Conservation (phyloP, 2,329 filamentous ascomycete genomes). For the Neodidymelliopsis sp. region DNA sequence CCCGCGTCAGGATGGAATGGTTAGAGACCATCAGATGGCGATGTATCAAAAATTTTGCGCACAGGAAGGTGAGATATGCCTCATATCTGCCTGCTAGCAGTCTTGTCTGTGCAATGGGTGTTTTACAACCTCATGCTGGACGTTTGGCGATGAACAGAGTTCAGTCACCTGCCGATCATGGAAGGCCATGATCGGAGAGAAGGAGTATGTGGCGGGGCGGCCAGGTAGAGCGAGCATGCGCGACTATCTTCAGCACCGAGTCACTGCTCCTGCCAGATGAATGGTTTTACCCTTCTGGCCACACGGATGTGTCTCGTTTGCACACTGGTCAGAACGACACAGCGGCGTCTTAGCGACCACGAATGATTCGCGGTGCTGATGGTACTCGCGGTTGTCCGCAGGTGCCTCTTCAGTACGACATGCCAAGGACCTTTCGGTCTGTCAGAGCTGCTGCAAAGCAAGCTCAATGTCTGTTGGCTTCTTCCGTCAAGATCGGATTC, state of each 20-base stretch:
- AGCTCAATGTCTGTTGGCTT: slow-evolving; percentile 45
- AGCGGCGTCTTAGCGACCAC: slow-evolving; percentile 4
- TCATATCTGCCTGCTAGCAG: slow-evolving; percentile 11
- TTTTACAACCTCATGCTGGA: slow-evolving; percentile 1
- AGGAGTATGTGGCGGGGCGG: neutral
- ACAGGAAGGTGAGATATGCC: slow-evolving; percentile 26
- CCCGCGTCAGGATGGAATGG: slow-evolving; percentile 7
- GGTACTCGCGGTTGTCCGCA: slow-evolving; percentile 15
- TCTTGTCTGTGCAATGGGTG: slow-evolving; percentile 5
- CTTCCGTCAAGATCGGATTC: slow-evolving; percentile 35
- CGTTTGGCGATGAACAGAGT: slow-evolving; percentile 10
- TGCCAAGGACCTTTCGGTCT: slow-evolving; percentile 44
- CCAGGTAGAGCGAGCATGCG: too few relatives aligned
- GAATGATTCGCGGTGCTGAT: neutral
- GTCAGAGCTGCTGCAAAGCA: slow-evolving; percentile 30
- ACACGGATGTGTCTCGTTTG: slow-evolving; percentile 5
- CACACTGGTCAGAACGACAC: neutral
- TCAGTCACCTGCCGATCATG: slow-evolving; percentile 10
- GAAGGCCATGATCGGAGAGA: slow-evolving; percentile 9
- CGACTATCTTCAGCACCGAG: neutral
- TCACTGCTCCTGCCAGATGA: neutral
- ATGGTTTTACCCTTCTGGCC: slow-evolving; percentile 1
- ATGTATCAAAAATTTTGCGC: slow-evolving; percentile 21
- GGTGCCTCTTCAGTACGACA: slow-evolving; percentile 40
- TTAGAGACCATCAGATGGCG: slow-evolving; percentile 5